Percentiles rank a stretch among this genome's conserved stretches.
Conservation (phyloP, 2,329 filamentous ascomycete species). For the Monosporascus sp. region DNA sequence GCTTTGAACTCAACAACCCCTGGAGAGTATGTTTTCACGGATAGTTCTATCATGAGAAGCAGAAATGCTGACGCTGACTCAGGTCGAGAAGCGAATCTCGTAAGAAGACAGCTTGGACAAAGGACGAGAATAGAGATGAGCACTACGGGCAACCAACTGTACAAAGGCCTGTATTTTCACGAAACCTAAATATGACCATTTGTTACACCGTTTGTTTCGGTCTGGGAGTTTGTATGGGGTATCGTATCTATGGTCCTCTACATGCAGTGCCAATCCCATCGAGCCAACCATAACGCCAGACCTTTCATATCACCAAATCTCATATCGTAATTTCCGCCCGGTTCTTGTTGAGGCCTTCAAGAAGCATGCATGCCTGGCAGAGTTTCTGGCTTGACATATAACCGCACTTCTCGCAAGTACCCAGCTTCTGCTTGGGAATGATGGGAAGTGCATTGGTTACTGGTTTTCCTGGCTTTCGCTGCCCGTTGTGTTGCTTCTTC, state of each 20-base stretch:
- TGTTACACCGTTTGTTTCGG: constrained; percentile 1
- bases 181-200: constrained; percentile 9
- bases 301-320: constrained; percentile 1
- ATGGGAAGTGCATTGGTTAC: constrained; percentile 20
- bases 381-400: constrained; percentile 93
- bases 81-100: constrained; percentile 51
- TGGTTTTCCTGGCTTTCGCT: constrained; percentile 11
- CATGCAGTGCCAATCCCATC: constrained; percentile 1
- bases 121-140: constrained; percentile 4
- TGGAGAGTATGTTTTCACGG: constrained; percentile 49
- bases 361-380: constrained; percentile 87
- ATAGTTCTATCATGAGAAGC: background rate
- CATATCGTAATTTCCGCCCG: constrained; percentile 53
- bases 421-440: constrained; percentile 64
- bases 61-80: constrained; percentile 12
- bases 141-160: constrained; percentile 7
- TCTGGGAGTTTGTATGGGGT: constrained; percentile 9
- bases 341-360: constrained; percentile 87
- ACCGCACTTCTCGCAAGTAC: constrained; percentile 80
- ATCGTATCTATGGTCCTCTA: constrained; percentile 18
- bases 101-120: constrained; percentile 25
- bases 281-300: constrained; percentile 1
- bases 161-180: constrained; percentile 16
- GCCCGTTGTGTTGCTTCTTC: constrained; percentile 32
- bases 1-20: constrained; percentile 58